These are phyloP conservation scores for Phanerochaete carnosa DNA, from an alignment of 768 basidiomycete species.

Conservation along the genomic window DNA sequence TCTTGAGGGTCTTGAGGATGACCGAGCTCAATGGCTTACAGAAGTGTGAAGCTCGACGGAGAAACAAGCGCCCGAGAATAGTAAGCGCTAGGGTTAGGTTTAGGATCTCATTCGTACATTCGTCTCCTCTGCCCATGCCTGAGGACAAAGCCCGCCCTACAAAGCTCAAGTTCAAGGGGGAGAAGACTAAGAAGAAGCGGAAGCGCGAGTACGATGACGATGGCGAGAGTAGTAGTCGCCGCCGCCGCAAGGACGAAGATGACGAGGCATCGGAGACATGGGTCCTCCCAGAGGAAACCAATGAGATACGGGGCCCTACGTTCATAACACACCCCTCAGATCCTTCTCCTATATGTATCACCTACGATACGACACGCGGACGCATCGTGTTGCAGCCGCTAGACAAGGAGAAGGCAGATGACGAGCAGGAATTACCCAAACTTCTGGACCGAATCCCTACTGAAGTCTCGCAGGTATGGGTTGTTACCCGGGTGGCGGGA, in stretches of 20 bases:
- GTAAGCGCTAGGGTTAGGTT: constrained; percentile 4
- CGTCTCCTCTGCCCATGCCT: constrained; percentile 33
- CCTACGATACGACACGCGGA: constrained; percentile 74
- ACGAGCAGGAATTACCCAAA: constrained; percentile 36
- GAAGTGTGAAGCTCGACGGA: neutral
- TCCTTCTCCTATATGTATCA: constrained; percentile 70
- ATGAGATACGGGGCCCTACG: constrained; percentile 83
- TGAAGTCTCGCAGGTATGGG: constrained; percentile 91
- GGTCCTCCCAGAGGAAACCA: constrained; percentile 69
- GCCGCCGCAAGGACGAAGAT: constrained; percentile 49
- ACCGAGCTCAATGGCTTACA: constrained; percentile 1
- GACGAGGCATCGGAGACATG: constrained; percentile 71
- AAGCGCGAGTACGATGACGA: constrained; percentile 51
- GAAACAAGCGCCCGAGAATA: neutral
- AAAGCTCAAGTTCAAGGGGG: constrained; percentile 88
- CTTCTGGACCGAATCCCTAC: constrained; percentile 68
- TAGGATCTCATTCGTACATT: constrained; percentile 10
- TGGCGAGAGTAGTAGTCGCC: constrained; percentile 43
- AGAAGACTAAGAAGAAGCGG: constrained; percentile 80
- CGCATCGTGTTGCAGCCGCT: constrained; percentile 63
- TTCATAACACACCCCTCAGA: constrained; percentile 83
- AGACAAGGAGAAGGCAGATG: constrained; percentile 56
- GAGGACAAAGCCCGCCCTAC: constrained; percentile 57
- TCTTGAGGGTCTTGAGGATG: constrained; percentile 51
- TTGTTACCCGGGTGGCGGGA: constrained; percentile 81